A percentile compares a stretch with the other conserved stretches of the same genome.
phyloP scores from a whole-genome alignment of 495 filamentous ascomycete species.

The Monascus purpureus region DNA sequence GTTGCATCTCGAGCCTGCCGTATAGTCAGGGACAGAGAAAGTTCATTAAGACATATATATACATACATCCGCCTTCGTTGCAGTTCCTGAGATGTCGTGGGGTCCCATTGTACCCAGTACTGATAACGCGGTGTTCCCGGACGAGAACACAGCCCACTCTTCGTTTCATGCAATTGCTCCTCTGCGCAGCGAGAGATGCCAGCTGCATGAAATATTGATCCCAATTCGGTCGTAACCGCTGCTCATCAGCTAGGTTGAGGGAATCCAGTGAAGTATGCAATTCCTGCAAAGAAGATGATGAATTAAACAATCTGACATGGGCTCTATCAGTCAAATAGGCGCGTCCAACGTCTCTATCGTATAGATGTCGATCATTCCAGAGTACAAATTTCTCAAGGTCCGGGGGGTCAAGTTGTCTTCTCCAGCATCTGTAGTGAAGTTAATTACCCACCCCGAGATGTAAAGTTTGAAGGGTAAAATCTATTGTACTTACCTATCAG shows the following conservation, averaged over 20 bases:
- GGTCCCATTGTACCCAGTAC: constrained; percentile 96
- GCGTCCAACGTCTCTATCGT: constrained; percentile 48
- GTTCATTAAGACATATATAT: neutral
- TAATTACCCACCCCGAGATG: neutral
- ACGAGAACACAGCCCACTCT: constrained; percentile 94
- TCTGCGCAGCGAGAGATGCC: constrained; percentile 76
- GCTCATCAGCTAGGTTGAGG: constrained; percentile 61
- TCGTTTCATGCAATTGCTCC: constrained; percentile 96
- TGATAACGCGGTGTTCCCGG: constrained; percentile 72
- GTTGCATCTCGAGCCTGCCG: constrained; percentile 63
- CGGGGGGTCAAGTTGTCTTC: constrained; percentile 29
- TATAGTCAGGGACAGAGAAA: neutral
- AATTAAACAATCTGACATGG: constrained; percentile 74
- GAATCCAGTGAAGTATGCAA: constrained; percentile 52
- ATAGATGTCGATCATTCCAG: constrained; percentile 65
- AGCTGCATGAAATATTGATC: constrained; percentile 97
- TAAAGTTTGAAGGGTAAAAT: neutral
- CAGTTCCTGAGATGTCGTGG: constrained; percentile 78
- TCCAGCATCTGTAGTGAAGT: constrained; percentile 23
- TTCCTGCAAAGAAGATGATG: constrained; percentile 51
- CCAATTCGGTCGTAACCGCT: constrained; percentile 83
- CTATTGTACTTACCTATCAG: constrained; percentile 28
- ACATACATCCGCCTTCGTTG: constrained; percentile 78
- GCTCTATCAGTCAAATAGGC: constrained; percentile 64
- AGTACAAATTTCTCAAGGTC: constrained; percentile 65